Evolutionary conservation across 179 eudicot species (phyloP).

Genomic region (Monotropa hypopitys): DNA sequence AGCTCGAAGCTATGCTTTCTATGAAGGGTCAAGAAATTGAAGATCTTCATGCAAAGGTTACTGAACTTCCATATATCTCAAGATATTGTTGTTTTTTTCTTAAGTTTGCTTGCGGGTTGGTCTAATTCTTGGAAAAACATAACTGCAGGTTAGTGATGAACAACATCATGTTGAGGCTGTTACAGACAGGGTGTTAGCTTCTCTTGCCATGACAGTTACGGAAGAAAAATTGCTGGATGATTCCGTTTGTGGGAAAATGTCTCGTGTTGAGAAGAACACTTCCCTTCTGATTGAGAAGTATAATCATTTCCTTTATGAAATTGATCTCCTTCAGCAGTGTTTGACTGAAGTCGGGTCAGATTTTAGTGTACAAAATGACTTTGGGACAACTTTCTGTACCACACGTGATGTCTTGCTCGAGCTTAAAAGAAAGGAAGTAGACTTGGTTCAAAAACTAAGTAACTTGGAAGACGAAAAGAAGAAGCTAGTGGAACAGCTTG

Average conservation of each 20-base stretch:
- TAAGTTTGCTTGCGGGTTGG: slow-evolving; percentile 20
- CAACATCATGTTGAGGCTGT: slow-evolving; percentile 44
- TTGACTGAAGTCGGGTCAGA: slow-evolving; percentile 52
- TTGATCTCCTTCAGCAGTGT: slow-evolving; percentile 53
- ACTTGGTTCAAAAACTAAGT: slow-evolving; percentile 36
- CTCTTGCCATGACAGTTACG: slow-evolving; percentile 39
- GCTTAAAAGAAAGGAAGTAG: slow-evolving; percentile 43
- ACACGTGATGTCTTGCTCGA: slow-evolving; percentile 50
- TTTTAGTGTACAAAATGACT: slow-evolving; percentile 40
- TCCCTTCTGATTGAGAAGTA: slow-evolving; percentile 56
- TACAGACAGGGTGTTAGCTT: slow-evolving; percentile 43
- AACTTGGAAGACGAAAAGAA: slow-evolving; percentile 44
- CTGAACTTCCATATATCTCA: slow-evolving; percentile 44
- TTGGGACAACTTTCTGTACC: slow-evolving; percentile 35
- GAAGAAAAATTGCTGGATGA: slow-evolving; percentile 42
- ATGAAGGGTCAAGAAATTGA: slow-evolving; percentile 47
- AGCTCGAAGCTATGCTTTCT: slow-evolving; percentile 22
- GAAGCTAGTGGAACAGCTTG: slow-evolving; percentile 49
- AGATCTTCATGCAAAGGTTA: slow-evolving; percentile 42
- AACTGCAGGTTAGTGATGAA: slow-evolving; percentile 34
- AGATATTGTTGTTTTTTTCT: slow-evolving; percentile 31
- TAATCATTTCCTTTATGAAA: slow-evolving; percentile 60
- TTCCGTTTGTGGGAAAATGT: slow-evolving; percentile 46
- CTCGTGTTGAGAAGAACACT: slow-evolving; percentile 46
- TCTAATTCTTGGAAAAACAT: slow-evolving; percentile 19